phyloP scores from a whole-genome alignment of 805 yeast genomes.

The Barnettozyma sucrosica region DNA sequence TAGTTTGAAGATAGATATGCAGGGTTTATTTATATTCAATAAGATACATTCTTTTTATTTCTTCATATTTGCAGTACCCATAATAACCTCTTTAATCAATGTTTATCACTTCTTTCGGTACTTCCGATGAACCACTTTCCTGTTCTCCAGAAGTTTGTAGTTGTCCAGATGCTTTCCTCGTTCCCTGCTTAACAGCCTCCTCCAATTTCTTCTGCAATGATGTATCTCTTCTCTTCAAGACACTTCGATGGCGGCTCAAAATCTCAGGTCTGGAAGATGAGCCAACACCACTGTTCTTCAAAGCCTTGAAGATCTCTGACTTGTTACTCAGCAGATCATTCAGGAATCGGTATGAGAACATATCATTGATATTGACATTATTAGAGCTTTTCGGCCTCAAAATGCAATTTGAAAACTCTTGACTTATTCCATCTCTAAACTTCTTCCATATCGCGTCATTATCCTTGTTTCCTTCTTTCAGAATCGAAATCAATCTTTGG shows the following conservation, averaged over 20 bases:
- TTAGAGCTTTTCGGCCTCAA: slow-evolving; percentile 46
- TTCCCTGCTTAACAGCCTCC: slow-evolving; percentile 22
- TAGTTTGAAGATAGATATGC: not conserved
- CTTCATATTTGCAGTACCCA: not conserved
- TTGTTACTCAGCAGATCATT: slow-evolving; percentile 57
- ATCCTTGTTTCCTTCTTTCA: slow-evolving; percentile 39
- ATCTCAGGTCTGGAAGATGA: slow-evolving; percentile 9
- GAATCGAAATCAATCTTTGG: slow-evolving; percentile 50
- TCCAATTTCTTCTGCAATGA: slow-evolving; percentile 21
- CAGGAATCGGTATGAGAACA: slow-evolving; percentile 52
- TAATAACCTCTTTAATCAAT: not conserved
- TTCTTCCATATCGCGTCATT: slow-evolving; percentile 28
- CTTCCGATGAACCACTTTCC: not conserved
- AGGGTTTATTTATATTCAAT: not conserved
- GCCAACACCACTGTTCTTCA: slow-evolving; percentile 33
- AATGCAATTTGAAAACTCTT: slow-evolving; percentile 60
- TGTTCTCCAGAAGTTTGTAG: not conserved
- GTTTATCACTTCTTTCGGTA: not conserved
- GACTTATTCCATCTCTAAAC: slow-evolving; percentile 45
- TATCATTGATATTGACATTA: slow-evolving; percentile 46
- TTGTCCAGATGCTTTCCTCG: slow-evolving; percentile 9
- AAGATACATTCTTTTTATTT: not conserved
- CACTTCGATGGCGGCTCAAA: slow-evolving; percentile 9
- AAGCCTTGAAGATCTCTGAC: slow-evolving; percentile 58
- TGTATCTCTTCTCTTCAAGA: slow-evolving; percentile 17